Base-by-base conservation (phyloP, 139 green algal genomes). In the Zygnema cylindricum region DNA sequence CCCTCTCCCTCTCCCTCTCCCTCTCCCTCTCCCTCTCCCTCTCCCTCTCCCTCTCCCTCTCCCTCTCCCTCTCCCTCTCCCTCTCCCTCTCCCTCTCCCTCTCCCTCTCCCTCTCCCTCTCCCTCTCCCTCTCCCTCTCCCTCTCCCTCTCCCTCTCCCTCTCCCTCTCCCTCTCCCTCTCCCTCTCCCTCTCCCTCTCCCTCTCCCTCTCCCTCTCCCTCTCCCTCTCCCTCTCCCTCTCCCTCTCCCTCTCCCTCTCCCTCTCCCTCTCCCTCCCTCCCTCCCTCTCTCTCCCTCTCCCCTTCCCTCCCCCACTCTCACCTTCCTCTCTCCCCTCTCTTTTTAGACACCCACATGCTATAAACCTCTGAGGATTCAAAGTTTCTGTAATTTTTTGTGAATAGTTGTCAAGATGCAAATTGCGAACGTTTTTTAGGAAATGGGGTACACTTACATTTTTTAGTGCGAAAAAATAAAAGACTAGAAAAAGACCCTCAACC, bases 231-330 rank as follows among this genome's bases (percentile, higher is more conserved):
- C n/a, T n/a, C n/a, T n/a, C n/a, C n/a, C n/a, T n/a, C n/a, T n/a
- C n/a, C n/a, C n/a, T n/a, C n/a, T n/a, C 57, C 30, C 57, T 73
- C 57, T 73, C 57, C 30, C 57, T 73, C 57, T 73, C 57, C 30
- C 57, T 73, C 57, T 73, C 57, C 30, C 57, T 73, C 57, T 73
- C 57, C 30, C 57, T 73, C 57, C 30, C 57, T 73, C 57, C 30
- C 57, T 73, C 57, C 57, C 57, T 73, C 57, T 73, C 57, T 73
- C 57, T 73, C 57, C 57, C 57, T 73, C 57, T 73, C 57, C 57
- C 57, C 30, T 30, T 73, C 57, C 30, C 57, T 73, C 57, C 30
- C 57, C 57, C 57, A 35, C 57, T 73, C 57, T 73, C 57, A 35
- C 57, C 57, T 30, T 73, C 57, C 57, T 73, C 57, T 73, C 57